A percentile compares a stretch with the other conserved stretches of the same genome.
Conservation (phyloP, 768 basidiomycete genomes). For the Suillus clintonianus region DNA sequence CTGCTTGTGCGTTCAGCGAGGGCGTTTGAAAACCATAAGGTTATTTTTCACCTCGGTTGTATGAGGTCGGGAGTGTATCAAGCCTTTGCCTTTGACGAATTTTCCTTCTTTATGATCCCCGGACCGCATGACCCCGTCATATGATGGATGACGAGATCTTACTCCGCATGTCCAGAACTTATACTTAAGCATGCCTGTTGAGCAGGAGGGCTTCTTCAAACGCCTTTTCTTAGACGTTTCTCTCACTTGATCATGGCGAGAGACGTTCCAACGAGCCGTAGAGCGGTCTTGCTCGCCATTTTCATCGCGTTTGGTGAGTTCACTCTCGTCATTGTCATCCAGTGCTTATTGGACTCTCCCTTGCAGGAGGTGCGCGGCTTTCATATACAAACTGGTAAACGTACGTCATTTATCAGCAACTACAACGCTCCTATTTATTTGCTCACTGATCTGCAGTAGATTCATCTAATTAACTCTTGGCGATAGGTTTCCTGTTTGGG, state of each 20-base stretch:
- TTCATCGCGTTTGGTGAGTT: constrained; percentile 74
- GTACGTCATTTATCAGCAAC: constrained; percentile 3
- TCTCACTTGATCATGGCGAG: constrained; percentile 22
- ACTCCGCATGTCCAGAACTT: not conserved
- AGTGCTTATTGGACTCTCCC: not conserved
- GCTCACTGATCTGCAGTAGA: not conserved
- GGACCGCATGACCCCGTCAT: constrained; percentile 12
- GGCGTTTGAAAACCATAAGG: not conserved
- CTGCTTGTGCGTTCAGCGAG: not conserved
- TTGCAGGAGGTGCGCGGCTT: constrained; percentile 21
- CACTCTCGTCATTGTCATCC: not conserved
- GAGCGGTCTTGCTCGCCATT: constrained; percentile 62
- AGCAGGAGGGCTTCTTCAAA: not conserved
- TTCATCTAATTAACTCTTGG: not conserved
- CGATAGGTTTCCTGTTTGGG: constrained; percentile 64
- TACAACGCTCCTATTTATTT: constrained; percentile 1
- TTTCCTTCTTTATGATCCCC: constrained; percentile 6
- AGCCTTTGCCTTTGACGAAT: not conserved
- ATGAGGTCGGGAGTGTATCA: too few relatives aligned
- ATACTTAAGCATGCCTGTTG: constrained; percentile 11
- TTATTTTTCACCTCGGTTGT: not conserved
- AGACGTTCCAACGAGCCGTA: constrained; percentile 61
- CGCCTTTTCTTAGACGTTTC: constrained; percentile 1
- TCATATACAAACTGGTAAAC: not conserved
- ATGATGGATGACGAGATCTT: constrained; percentile 13